Evolutionary conservation across 495 filamentous ascomycete species (phyloP).

Genomic region (Xeromyces bisporus): DNA sequence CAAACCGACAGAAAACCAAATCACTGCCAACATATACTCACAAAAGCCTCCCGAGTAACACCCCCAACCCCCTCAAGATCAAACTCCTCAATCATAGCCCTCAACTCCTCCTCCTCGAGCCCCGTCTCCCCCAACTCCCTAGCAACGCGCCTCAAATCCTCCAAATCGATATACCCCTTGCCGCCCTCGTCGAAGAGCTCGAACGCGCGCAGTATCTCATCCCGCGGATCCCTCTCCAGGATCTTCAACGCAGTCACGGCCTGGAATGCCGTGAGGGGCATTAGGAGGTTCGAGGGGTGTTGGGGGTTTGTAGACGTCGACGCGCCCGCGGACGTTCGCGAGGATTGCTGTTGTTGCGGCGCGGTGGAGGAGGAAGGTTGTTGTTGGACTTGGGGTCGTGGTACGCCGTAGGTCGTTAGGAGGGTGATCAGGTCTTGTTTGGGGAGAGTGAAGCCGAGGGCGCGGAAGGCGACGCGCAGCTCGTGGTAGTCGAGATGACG

Average conservation of each 20-base stretch:
- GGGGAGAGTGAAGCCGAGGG: constrained; percentile 78
- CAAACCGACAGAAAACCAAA: not conserved
- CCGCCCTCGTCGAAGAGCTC: constrained; percentile 66
- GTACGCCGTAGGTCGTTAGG: constrained; percentile 55
- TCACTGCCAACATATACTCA: constrained; percentile 54
- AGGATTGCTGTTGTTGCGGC: constrained; percentile 9
- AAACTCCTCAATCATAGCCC: constrained; percentile 98
- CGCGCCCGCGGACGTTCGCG: constrained; percentile 2
- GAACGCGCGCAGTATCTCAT: constrained; percentile 86
- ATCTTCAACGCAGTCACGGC: constrained; percentile 67
- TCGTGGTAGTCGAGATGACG: constrained; percentile 90
- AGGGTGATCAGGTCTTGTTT: constrained; percentile 66
- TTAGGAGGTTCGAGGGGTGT: constrained; percentile 40
- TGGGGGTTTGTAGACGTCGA: constrained; percentile 19
- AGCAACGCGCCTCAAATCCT: constrained; percentile 74
- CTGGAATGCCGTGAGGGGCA: constrained; percentile 59
- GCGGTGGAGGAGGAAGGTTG: constrained; percentile 10
- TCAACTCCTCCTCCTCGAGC: constrained; percentile 79
- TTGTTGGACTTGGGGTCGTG: constrained; percentile 33
- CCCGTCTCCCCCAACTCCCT: constrained; percentile 77
- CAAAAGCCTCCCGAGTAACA: constrained; percentile 81
- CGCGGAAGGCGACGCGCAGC: constrained; percentile 93
- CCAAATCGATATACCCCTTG: constrained; percentile 73
- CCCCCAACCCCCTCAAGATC: constrained; percentile 83
- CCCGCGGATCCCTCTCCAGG: constrained; percentile 61